phyloP scores from a whole-genome alignment of 1,284 basidiomycete genomes.

The Trametes polyzona region DNA sequence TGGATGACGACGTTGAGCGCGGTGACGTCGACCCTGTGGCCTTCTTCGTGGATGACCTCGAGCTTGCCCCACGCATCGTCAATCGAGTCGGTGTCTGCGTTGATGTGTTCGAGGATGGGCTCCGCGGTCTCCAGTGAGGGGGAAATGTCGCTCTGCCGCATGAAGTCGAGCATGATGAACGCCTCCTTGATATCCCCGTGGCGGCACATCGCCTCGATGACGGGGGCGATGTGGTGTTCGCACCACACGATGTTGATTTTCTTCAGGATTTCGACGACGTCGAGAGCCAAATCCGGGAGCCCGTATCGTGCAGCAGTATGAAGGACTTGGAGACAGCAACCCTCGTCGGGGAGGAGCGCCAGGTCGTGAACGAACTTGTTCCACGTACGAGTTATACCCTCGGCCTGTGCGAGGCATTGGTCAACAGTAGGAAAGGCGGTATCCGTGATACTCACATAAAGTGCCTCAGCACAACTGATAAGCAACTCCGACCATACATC shows the following conservation, averaged over 20 bases:
- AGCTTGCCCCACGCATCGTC: constrained; percentile 71
- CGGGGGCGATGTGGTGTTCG: constrained; percentile 73
- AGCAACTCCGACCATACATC: constrained; percentile 65
- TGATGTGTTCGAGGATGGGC: constrained; percentile 57
- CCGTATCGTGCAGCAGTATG: constrained; percentile 75
- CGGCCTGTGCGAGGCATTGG: constrained; percentile 47
- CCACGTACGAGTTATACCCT: constrained; percentile 73
- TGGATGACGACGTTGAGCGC: constrained; percentile 70
- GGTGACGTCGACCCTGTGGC: constrained; percentile 55
- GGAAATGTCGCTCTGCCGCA: constrained; percentile 53
- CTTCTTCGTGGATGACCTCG: constrained; percentile 60
- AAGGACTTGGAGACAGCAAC: constrained; percentile 69
- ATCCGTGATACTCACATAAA: constrained; percentile 57
- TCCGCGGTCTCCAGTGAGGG: constrained; percentile 51
- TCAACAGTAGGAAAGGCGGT: not conserved
- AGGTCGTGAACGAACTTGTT: constrained; percentile 55
- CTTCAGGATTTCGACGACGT: constrained; percentile 61
- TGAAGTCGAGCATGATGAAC: constrained; percentile 54
- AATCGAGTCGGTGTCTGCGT: constrained; percentile 52
- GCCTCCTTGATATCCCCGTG: constrained; percentile 60
- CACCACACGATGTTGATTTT: constrained; percentile 50
- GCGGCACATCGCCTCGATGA: constrained; percentile 66
- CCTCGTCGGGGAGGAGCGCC: constrained; percentile 71
- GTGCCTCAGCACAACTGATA: constrained; percentile 53
- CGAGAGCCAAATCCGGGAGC: constrained; percentile 66